These are phyloP conservation scores for Chaetomiaceae sp. DNA, from an alignment of 2,329 filamentous ascomycete genomes.

Conservation along the genomic window DNA sequence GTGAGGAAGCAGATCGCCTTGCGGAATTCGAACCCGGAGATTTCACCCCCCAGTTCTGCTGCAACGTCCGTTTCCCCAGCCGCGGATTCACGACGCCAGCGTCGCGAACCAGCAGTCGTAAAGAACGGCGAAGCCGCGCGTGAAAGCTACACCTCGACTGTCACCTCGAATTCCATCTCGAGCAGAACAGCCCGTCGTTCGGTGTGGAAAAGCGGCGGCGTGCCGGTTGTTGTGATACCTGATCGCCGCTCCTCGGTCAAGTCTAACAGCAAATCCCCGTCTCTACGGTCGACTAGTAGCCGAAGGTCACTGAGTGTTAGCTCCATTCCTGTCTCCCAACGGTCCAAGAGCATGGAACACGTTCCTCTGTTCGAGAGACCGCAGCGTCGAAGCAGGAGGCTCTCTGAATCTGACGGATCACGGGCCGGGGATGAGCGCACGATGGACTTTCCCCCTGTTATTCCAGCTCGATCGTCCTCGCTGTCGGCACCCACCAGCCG, in stretches of 20 bases:
- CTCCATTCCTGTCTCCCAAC: conserved; percentile 42
- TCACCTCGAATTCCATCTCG: conserved; percentile 45
- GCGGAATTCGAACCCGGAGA: conserved; percentile 42
- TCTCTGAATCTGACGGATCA: conserved; percentile 46
- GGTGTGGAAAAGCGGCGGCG: conserved; percentile 54
- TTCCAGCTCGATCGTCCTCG: conserved; percentile 55
- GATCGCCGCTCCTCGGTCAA: conserved; percentile 52
- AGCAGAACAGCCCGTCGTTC: conserved; percentile 54
- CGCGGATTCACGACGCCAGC: conserved; percentile 25
- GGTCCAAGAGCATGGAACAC: conserved; percentile 39
- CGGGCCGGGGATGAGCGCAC: conserved; percentile 46
- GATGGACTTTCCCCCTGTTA: conserved; percentile 55
- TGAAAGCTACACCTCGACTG: conserved; percentile 47
- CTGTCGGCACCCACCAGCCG: conserved; percentile 59
- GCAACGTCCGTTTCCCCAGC: conserved; percentile 35
- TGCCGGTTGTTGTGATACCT: conserved; percentile 60
- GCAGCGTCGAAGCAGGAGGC: conserved; percentile 37
- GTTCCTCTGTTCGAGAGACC: conserved; percentile 41
- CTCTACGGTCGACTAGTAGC: conserved; percentile 58
- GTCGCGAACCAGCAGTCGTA: conserved; percentile 13
- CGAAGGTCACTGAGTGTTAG: conserved; percentile 49
- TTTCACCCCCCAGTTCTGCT: conserved; percentile 40
- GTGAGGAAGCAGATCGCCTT: conserved; percentile 51
- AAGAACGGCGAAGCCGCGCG: conserved; percentile 29
- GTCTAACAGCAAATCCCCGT: conserved; percentile 45